Conservation (phyloP, 2,329 filamentous ascomycete genomes). For the Pseudocercospora fuligena region DNA sequence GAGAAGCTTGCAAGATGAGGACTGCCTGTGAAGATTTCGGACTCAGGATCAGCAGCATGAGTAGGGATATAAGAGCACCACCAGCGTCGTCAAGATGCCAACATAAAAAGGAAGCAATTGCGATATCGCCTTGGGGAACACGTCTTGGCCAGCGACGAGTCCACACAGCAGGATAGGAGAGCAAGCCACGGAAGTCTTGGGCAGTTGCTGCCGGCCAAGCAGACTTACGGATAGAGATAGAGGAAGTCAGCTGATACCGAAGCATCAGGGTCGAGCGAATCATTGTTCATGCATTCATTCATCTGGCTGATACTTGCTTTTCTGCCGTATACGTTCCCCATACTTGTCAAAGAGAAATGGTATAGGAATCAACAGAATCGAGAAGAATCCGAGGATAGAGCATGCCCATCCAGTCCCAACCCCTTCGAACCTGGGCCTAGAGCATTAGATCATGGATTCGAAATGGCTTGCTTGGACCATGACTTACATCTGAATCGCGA, state of each 20-base stretch:
- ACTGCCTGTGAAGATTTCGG: not conserved
- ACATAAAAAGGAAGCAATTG: too few species aligned
- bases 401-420: not conserved
- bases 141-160: too few species aligned
- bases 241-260: too few species aligned
- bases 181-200: too few species aligned
- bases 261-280: too few species aligned
- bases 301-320: conserved; percentile 4
- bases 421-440: not conserved
- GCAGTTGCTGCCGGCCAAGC: too few species aligned
- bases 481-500: conserved; percentile 37
- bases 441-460: not conserved
- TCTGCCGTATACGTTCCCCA: not conserved
- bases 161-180: too few species aligned
- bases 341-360: not conserved
- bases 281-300: not conserved
- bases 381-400: not conserved
- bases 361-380: not conserved
- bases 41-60: too few species aligned
- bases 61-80: too few species aligned
- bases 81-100: too few species aligned
- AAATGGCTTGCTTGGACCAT: not conserved
- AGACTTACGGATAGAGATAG: too few species aligned
- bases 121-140: too few species aligned
- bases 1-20: not conserved